These are phyloP conservation scores for Trichoderma gamsii DNA, from an alignment of 495 filamentous ascomycete genomes.

Conservation along the genomic window DNA sequence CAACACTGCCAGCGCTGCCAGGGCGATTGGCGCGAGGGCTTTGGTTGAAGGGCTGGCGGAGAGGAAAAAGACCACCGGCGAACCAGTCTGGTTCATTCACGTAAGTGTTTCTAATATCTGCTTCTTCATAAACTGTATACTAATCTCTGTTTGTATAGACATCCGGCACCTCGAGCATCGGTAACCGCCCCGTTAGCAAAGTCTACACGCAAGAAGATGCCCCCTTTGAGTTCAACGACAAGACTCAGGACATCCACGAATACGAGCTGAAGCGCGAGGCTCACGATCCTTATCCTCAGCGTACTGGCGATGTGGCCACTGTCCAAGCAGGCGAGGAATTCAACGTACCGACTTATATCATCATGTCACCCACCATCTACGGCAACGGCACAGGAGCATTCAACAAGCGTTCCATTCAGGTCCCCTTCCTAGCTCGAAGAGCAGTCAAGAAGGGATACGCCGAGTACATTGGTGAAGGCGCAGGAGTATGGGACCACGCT, in stretches of 20 bases:
- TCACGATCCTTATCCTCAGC: slow-evolving; percentile 35
- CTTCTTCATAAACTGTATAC: neutral
- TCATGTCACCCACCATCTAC: slow-evolving; percentile 46
- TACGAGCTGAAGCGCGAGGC: slow-evolving; percentile 34
- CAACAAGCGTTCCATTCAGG: slow-evolving; percentile 37
- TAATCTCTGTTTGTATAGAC: slow-evolving; percentile 24
- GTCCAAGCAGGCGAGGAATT: slow-evolving; percentile 32
- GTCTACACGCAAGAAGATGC: slow-evolving; percentile 18
- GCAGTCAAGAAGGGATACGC: slow-evolving; percentile 27
- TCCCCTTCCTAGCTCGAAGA: slow-evolving; percentile 27
- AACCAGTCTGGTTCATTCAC: slow-evolving; percentile 29
- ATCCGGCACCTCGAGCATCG: slow-evolving; percentile 46
- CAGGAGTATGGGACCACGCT: slow-evolving; percentile 42
- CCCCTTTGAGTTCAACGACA: slow-evolving; percentile 33
- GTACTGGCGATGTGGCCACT: slow-evolving; percentile 43
- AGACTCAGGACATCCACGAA: slow-evolving; percentile 35
- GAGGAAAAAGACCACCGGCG: slow-evolving; percentile 28
- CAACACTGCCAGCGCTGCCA: slow-evolving; percentile 31
- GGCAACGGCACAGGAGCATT: slow-evolving; percentile 40
- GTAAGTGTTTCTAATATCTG: neutral
- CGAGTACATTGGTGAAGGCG: slow-evolving; percentile 33
- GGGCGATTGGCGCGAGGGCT: slow-evolving; percentile 27
- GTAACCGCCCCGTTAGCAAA: slow-evolving; percentile 37
- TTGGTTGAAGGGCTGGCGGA: slow-evolving; percentile 32
- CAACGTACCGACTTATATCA: slow-evolving; percentile 40